Conservation (phyloP, 2,329 filamentous ascomycete species). For the Talaromyces funiculosus region DNA sequence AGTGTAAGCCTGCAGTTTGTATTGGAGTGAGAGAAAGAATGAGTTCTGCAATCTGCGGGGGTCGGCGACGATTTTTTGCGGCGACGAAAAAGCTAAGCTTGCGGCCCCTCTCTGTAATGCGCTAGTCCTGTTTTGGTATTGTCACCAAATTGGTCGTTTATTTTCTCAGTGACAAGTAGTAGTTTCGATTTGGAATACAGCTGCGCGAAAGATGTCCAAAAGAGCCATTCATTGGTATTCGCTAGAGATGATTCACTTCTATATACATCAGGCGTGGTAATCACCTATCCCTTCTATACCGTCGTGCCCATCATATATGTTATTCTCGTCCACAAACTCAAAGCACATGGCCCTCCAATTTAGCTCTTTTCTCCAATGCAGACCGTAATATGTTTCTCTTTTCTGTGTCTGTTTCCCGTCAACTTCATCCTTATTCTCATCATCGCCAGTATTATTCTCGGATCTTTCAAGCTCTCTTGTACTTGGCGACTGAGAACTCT, state of each 20-base stretch:
- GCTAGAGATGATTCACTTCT: neutral
- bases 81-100: slow-evolving; percentile 13
- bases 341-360: slow-evolving; percentile 48
- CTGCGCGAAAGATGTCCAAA: neutral
- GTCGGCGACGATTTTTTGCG: slow-evolving; percentile 15
- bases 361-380: slow-evolving; percentile 58
- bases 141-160: neutral
- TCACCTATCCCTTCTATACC: slow-evolving; percentile 2
- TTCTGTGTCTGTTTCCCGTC: slow-evolving; percentile 14
- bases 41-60: slow-evolving; percentile 12
- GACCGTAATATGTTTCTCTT: slow-evolving; percentile 44
- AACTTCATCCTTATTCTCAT: slow-evolving; percentile 3
- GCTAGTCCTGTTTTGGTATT: neutral
- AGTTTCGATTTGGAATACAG: neutral
- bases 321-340: slow-evolving; percentile 35
- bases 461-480: neutral
- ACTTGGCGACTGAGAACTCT: neutral
- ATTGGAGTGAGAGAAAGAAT: neutral
- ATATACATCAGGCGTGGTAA: slow-evolving; percentile 11
- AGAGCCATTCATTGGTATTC: neutral
- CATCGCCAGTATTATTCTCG: neutral
- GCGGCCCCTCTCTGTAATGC: slow-evolving; percentile 4
- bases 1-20: neutral
- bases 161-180: no score
- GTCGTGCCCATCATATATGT: neutral